Conservation (phyloP, 2,329 filamentous ascomycete species). For the Exserohilum rostratum region DNA sequence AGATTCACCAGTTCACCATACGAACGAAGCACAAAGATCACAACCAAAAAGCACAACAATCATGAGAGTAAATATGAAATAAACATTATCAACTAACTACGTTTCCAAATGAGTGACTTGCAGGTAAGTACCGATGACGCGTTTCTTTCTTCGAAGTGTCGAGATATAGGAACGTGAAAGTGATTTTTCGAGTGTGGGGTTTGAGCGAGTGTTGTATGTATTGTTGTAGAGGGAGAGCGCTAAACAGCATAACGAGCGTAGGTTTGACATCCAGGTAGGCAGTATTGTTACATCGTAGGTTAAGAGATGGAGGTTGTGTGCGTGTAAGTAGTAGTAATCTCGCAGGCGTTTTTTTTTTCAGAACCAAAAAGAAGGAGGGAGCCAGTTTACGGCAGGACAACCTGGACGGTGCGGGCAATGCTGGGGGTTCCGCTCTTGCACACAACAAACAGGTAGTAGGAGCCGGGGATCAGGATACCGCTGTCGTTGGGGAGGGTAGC, state of each 20-base stretch:
- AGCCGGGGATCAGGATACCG: slow-evolving; percentile 30
- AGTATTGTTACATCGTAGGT: too few relatives aligned
- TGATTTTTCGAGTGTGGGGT: too few relatives aligned
- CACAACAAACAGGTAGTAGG: slow-evolving; percentile 33
- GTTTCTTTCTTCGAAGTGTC: too few relatives aligned
- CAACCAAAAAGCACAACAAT: too few relatives aligned
- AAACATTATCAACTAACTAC: background rate
- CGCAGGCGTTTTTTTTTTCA: too few relatives aligned
- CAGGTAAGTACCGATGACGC: too few relatives aligned
- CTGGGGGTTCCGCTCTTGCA: slow-evolving; percentile 28
- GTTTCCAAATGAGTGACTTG: background rate
- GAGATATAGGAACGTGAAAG: too few relatives aligned
- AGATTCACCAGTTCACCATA: too few relatives aligned
- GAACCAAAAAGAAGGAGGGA: background rate
- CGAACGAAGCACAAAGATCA: too few relatives aligned
- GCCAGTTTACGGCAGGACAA: slow-evolving; percentile 19
- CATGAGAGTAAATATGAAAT: background rate
- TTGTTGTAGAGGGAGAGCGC: background rate
- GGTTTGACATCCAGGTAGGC: slow-evolving; percentile 1
- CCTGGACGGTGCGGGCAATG: slow-evolving; percentile 26
- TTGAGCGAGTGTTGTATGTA: background rate
- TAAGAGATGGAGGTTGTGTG: too few relatives aligned
- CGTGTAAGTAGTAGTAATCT: too few relatives aligned
- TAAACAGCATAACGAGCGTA: background rate
- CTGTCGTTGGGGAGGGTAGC: slow-evolving; percentile 29